Conservation (phyloP, 108 stramenopile species). For the Nannochloropsis oceanica region DNA sequence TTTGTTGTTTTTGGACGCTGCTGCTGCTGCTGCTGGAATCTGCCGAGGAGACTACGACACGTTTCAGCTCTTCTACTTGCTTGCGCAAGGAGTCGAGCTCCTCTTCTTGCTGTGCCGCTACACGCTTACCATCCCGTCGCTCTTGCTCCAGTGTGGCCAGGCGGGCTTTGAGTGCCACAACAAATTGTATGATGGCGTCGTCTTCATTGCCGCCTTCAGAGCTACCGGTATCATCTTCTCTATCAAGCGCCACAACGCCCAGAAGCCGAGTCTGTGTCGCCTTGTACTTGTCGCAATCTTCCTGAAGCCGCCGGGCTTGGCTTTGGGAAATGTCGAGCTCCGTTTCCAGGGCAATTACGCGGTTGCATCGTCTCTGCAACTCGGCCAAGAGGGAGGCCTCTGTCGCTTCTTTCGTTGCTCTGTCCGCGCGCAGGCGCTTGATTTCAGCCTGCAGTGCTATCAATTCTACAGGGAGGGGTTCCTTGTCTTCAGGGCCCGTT, state of each 20-base stretch:
- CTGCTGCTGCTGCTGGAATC: background rate
- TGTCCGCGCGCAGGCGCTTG: background rate
- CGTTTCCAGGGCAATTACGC: background rate
- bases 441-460: background rate
- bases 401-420: background rate
- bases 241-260: background rate
- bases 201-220: background rate
- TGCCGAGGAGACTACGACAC: background rate
- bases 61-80: background rate
- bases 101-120: background rate
- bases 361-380: background rate
- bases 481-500: background rate
- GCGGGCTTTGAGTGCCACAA: background rate
- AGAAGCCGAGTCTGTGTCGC: background rate
- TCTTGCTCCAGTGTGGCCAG: background rate
- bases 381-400: background rate
- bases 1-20: background rate
- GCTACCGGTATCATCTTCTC: background rate
- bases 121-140: background rate
- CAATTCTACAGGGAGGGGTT: background rate
- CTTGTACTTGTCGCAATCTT: background rate
- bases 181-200: background rate
- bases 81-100: background rate
- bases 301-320: background rate
- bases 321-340: background rate